Evolutionary conservation across 495 filamentous ascomycete species (phyloP).

Genomic region (Trichoderma parareesei): DNA sequence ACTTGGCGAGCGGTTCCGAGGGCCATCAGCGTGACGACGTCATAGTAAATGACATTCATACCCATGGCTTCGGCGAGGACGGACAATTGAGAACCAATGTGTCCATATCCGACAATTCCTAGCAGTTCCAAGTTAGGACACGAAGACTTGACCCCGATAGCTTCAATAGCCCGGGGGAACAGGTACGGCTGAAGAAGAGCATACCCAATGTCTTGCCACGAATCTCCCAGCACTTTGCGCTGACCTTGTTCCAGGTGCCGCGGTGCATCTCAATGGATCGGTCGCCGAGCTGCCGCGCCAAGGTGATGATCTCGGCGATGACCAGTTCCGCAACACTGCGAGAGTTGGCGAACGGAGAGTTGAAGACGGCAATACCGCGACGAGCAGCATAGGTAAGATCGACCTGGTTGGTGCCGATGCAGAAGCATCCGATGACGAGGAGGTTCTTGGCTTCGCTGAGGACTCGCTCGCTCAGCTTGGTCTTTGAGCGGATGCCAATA

Average conservation of each 20-base stretch:
- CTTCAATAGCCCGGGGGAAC: background rate
- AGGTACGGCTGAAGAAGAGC: conserved; percentile 13
- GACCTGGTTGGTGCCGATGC: conserved; percentile 98
- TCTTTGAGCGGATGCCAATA: conserved; percentile 97
- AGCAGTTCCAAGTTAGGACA: conserved; percentile 2
- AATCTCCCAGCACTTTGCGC: conserved; percentile 93
- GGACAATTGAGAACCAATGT: conserved; percentile 94
- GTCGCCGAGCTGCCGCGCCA: conserved; percentile 89
- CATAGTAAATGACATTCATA: conserved; percentile 94
- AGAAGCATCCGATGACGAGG: conserved; percentile 96
- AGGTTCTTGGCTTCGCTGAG: conserved; percentile 86
- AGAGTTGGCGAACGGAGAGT: conserved; percentile 97
- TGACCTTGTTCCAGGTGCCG: conserved; percentile 97
- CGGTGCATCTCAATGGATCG: conserved; percentile 90
- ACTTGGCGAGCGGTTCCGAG: conserved; percentile 82
- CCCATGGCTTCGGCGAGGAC: conserved; percentile 96
- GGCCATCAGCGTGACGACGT: conserved; percentile 86
- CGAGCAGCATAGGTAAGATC: conserved; percentile 85
- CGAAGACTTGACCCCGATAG: background rate
- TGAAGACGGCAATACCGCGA: conserved; percentile 96
- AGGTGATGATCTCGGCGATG: conserved; percentile 83
- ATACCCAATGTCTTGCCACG: conserved; percentile 90
- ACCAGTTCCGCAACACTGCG: conserved; percentile 94
- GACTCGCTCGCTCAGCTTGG: conserved; percentile 80
- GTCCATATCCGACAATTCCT: conserved; percentile 95